Percentiles rank a stretch among this genome's conserved stretches.
phyloP scores from a whole-genome alignment of 2,329 filamentous ascomycete species.

The Pestalotiopsis sp. region DNA sequence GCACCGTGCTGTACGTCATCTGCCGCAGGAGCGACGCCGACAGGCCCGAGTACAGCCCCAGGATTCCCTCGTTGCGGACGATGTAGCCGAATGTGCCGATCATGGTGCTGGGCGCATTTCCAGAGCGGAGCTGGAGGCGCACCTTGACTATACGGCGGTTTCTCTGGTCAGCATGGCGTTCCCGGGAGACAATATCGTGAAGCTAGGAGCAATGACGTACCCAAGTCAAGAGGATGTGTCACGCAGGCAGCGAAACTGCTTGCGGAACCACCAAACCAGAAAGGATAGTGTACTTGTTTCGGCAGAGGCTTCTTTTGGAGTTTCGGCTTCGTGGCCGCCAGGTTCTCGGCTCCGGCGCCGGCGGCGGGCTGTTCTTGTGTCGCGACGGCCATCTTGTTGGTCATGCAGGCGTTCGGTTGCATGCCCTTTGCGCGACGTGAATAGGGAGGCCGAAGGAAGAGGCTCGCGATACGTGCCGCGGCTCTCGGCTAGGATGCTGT shows the following conservation, averaged over 20 bases:
- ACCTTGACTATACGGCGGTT: slow-evolving; percentile 57
- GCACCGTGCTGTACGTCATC: slow-evolving; percentile 92
- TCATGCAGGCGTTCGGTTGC: slow-evolving; percentile 13
- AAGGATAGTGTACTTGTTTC: slow-evolving; percentile 62
- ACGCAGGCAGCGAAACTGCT: slow-evolving; percentile 89
- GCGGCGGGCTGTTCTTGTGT: slow-evolving; percentile 19
- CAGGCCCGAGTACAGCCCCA: slow-evolving; percentile 86
- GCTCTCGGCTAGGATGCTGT: slow-evolving; percentile 8
- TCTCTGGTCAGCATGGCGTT: background rate
- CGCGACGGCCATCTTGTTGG: slow-evolving; percentile 14
- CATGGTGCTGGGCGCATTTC: slow-evolving; percentile 79
- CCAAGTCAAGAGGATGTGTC: slow-evolving; percentile 90
- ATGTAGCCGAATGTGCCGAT: slow-evolving; percentile 83
- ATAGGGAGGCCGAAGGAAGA: background rate
- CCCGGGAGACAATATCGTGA: background rate
- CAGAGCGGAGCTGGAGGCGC: slow-evolving; percentile 80
- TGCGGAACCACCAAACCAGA: slow-evolving; percentile 96
- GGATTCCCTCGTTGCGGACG: slow-evolving; percentile 71
- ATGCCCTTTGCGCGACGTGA: background rate
- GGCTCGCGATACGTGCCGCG: slow-evolving; percentile 7
- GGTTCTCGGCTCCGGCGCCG: slow-evolving; percentile 16
- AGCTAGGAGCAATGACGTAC: slow-evolving; percentile 55
- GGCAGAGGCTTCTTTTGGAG: slow-evolving; percentile 43
- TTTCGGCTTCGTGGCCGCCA: slow-evolving; percentile 16
- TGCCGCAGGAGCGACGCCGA: slow-evolving; percentile 92